These are phyloP conservation scores for Ogataea saltuana DNA, from an alignment of 805 yeast genomes.

Conservation along the genomic window DNA sequence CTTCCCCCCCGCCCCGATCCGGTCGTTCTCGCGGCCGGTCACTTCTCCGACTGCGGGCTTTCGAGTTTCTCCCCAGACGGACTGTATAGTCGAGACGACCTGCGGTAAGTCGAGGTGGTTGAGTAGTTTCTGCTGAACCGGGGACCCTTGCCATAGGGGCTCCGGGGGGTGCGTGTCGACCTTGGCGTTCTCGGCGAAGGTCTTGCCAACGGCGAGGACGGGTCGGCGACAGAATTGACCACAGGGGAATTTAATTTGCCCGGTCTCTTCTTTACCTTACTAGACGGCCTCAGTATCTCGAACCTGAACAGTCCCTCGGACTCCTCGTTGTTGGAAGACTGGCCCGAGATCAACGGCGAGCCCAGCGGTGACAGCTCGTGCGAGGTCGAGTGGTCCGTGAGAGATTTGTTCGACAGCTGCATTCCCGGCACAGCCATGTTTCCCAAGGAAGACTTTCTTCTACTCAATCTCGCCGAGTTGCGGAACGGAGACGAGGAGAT, in stretches of 20 bases:
- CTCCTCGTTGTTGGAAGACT: slow-evolving; percentile 28
- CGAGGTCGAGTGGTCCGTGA: slow-evolving; percentile 17
- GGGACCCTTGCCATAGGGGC: slow-evolving; percentile 22
- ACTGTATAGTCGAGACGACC: slow-evolving; percentile 19
- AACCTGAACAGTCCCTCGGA: slow-evolving; percentile 47
- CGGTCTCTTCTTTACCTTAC: slow-evolving; percentile 37
- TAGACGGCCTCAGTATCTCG: slow-evolving; percentile 42
- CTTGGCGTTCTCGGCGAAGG: slow-evolving; percentile 30
- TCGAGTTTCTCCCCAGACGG: slow-evolving; percentile 17
- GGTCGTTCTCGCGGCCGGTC: neutral
- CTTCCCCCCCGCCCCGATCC: neutral
- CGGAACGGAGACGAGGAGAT: slow-evolving; percentile 21
- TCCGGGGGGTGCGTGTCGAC: slow-evolving; percentile 23
- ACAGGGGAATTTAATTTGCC: slow-evolving; percentile 25
- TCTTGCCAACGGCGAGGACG: slow-evolving; percentile 29
- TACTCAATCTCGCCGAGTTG: slow-evolving; percentile 23
- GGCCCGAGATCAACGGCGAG: slow-evolving; percentile 26
- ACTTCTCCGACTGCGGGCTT: neutral
- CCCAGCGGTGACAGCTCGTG: slow-evolving; percentile 23
- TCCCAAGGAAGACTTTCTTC: slow-evolving; percentile 18
- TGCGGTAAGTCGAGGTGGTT: slow-evolving; percentile 14
- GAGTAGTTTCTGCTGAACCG: slow-evolving; percentile 23
- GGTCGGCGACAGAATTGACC: slow-evolving; percentile 17
- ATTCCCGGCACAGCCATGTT: slow-evolving; percentile 20
- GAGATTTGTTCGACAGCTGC: slow-evolving; percentile 18